Evolutionary conservation across 2,329 filamentous ascomycete species (phyloP), one percentile per base, ranked within the genome.

Genomic region (Monosporascus sp.): DNA sequence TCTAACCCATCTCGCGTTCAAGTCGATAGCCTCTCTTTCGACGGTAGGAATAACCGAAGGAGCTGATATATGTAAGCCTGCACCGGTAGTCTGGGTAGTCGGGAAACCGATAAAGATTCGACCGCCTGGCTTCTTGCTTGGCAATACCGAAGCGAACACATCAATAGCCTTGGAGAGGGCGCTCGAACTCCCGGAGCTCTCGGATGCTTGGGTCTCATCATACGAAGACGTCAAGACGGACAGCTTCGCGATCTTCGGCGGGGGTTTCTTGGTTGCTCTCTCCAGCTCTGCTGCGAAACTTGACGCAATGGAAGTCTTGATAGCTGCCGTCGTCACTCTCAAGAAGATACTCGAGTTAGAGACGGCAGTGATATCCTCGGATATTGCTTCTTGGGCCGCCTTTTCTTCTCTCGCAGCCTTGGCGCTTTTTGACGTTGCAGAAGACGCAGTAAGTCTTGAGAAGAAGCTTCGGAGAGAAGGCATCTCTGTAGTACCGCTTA

Each of bases 21-120:
- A 78, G 70, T 99, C 94, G 54, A 99, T 96, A 51, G 91, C 94
- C 68, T 99, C 94, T 66, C 94, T 85, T 71, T 99, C 94, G 2
- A 99, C 95, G 0, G 94, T 99, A 0, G 94, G 94, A 53, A 99
- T 99, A 15, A 99, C 86, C 0, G 93, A 97, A 1, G 92, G 94
- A 0, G 94, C 94, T 14, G 93, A 97, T 31, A 99, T 88, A 69
- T 99, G 94, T 67, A 95, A 88, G 17, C 93, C 89, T 28, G 93
- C 85, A 51, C 93, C 94, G 0, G 95, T 99, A 0, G 94, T 99
- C 73, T 99, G 94, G 61, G 93, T 92, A 1, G 94, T 99, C 3
- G 94, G 93, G 66, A 99, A 99, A 0, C 94, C 94, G 65, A 99
- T 99, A 65, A 97, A 99, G 51, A 99, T 89, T 51, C 90, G 86